A percentile compares a stretch with the other conserved stretches of the same genome.
phyloP scores from a whole-genome alignment of 331 rosid species.

The Quercus tomentella region DNA sequence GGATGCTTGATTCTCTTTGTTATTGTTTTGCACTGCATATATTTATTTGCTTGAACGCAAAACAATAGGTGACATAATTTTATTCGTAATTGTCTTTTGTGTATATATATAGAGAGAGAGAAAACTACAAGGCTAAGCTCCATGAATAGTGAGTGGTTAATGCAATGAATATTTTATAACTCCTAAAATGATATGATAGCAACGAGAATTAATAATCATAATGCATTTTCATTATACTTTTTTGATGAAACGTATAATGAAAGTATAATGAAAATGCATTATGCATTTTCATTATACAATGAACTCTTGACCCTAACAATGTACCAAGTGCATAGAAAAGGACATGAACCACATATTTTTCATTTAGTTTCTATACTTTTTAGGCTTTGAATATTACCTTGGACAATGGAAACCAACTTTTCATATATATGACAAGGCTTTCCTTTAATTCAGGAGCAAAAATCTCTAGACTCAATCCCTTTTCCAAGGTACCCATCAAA shows the following conservation, averaged over 20 bases:
- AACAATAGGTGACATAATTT: neutral
- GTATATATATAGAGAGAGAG: too few relatives aligned
- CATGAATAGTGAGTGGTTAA: neutral
- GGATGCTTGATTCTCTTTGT: neutral
- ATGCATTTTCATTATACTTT: neutral
- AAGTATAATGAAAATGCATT: neutral
- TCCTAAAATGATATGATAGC: neutral
- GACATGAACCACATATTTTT: neutral
- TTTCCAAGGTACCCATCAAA: constrained; percentile 3
- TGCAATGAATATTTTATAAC: neutral
- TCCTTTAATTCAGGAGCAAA: constrained; percentile 24
- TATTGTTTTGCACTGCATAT: neutral
- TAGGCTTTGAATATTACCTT: constrained; percentile 30
- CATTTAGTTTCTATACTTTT: neutral
- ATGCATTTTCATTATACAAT: neutral
- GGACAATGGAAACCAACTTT: constrained; percentile 11
- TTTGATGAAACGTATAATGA: too few relatives aligned
- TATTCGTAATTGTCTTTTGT: too few relatives aligned
- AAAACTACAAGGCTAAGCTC: constrained; percentile 1
- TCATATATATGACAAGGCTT: neutral
- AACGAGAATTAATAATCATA: neutral
- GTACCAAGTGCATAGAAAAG: neutral
- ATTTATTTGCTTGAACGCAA: neutral
- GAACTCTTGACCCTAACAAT: neutral
- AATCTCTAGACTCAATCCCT: neutral